phyloP scores from a whole-genome alignment of 257 asterid genomes.

The Haberlea rhodopensis region DNA sequence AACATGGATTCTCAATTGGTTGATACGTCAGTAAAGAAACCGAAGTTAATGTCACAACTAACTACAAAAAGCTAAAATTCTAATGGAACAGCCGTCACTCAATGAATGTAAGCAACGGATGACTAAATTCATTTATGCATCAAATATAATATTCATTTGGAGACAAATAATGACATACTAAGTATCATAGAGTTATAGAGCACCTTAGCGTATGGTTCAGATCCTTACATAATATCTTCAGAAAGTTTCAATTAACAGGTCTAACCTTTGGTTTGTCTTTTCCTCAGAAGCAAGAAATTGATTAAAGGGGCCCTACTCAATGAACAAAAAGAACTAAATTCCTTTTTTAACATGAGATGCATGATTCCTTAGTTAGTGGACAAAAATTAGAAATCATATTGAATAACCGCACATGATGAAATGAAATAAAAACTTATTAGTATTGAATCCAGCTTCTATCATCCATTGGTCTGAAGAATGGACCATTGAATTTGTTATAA shows the following conservation, averaged over 20 bases:
- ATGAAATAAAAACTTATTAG: neutral
- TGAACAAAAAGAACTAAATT: neutral
- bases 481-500: neutral
- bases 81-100: neutral
- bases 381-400: neutral
- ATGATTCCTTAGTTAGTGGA: neutral
- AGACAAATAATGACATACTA: neutral
- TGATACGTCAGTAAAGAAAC: neutral
- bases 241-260: neutral
- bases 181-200: neutral
- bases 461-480: neutral
- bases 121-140: neutral
- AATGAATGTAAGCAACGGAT: neutral
- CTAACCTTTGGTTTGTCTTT: neutral
- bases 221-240: neutral
- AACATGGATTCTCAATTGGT: constrained; percentile 16
- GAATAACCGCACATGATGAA: neutral
- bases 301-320: neutral
- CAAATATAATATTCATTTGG: no score
- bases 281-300: no score
- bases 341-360: neutral
- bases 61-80: neutral
- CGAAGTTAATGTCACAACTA: neutral
- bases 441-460: neutral
- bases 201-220: constrained; percentile 9